phyloP scores from a whole-genome alignment of 2,329 filamentous ascomycete species.

The Claviceps purpurea region DNA sequence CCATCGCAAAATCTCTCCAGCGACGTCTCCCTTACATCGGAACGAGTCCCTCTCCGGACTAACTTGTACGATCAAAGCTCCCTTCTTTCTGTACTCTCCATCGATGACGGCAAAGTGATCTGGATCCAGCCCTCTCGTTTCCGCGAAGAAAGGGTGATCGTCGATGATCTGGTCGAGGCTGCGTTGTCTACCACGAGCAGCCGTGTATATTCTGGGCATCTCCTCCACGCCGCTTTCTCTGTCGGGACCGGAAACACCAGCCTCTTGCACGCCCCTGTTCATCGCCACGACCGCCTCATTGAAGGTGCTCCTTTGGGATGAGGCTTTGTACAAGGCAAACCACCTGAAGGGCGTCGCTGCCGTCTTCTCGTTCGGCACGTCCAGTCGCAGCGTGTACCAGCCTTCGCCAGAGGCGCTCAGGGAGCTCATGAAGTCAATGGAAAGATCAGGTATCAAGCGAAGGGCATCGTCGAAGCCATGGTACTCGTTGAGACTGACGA shows the following conservation, averaged over 20 bases:
- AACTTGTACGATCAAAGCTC: neutral
- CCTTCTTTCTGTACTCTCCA: neutral
- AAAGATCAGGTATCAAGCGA: neutral
- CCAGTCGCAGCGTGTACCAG: conserved; percentile 2
- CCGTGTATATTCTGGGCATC: neutral
- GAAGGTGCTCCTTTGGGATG: neutral
- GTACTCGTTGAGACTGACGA: conserved; percentile 4
- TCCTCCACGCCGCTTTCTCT: neutral
- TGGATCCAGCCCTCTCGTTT: neutral
- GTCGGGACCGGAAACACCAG: neutral
- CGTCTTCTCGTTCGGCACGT: neutral
- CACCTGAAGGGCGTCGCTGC: neutral
- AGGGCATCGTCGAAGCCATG: conserved; percentile 4
- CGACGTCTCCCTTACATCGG: conserved; percentile 1
- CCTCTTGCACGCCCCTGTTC: conserved; percentile 2
- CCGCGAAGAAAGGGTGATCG: conserved; percentile 1
- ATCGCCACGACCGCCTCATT: neutral
- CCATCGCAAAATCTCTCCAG: conserved; percentile 5
- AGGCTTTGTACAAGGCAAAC: conserved; percentile 2
- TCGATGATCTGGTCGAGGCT: neutral
- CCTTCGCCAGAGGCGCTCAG: conserved; percentile 2
- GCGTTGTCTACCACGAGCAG: neutral
- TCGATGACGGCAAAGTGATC: conserved; percentile 1
- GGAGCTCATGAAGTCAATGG: neutral
- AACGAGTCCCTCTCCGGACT: conserved; percentile 1